These are phyloP conservation scores for Corynascus novoguineensis DNA, from an alignment of 495 filamentous ascomycete species.

Conservation along the genomic window DNA sequence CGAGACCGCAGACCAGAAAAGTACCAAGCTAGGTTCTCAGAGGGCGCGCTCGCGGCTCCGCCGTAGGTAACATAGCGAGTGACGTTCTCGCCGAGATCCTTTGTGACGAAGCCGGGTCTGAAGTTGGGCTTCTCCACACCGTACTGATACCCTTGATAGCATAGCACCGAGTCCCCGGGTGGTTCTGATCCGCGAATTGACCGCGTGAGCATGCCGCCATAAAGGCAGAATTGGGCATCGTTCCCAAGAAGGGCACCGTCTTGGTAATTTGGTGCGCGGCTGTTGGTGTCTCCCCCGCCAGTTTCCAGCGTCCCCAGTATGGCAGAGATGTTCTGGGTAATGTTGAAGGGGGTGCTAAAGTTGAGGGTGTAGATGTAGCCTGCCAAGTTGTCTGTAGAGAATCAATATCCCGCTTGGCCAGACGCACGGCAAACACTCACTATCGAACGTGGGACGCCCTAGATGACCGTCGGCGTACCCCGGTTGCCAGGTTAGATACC, in stretches of 20 bases:
- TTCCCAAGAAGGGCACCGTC: slow-evolving; percentile 66
- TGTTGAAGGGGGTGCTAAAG: slow-evolving; percentile 54
- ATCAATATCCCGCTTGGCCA: background rate
- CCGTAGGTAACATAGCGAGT: slow-evolving; percentile 63
- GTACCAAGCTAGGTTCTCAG: slow-evolving; percentile 68
- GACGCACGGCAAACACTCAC: slow-evolving; percentile 27
- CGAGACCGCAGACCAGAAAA: slow-evolving; percentile 56
- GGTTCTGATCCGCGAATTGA: slow-evolving; percentile 29
- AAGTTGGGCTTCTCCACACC: slow-evolving; percentile 36
- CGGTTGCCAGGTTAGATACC: slow-evolving; percentile 45
- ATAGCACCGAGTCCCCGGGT: slow-evolving; percentile 33
- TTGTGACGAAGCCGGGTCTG: slow-evolving; percentile 35
- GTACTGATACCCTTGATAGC: slow-evolving; percentile 51
- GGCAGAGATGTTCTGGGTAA: slow-evolving; percentile 46
- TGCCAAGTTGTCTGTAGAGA: slow-evolving; percentile 36
- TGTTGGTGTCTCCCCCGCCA: slow-evolving; percentile 43
- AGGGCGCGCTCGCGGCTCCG: slow-evolving; percentile 57
- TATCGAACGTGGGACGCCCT: slow-evolving; percentile 18
- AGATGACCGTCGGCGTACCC: slow-evolving; percentile 38
- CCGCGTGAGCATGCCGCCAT: slow-evolving; percentile 39
- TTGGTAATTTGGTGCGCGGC: slow-evolving; percentile 53
- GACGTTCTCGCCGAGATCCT: slow-evolving; percentile 38
- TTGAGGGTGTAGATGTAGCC: slow-evolving; percentile 51
- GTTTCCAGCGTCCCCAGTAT: slow-evolving; percentile 43
- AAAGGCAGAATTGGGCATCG: slow-evolving; percentile 53